Base-by-base conservation (phyloP, 768 basidiomycete species). In the Mycena indigotica region DNA sequence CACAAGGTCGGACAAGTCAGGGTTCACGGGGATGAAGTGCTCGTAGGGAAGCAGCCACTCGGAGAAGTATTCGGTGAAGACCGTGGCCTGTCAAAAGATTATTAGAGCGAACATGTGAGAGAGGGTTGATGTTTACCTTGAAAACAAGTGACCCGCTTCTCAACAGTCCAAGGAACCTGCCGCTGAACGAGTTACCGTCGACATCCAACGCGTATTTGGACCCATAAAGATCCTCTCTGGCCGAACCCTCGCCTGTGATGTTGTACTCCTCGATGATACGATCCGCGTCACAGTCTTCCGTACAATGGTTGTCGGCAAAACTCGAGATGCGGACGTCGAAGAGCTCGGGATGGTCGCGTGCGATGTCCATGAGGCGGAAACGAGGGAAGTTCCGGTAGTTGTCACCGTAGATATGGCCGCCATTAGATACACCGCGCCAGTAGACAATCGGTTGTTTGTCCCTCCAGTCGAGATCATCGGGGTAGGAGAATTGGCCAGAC, bases 321-420 rank as follows among this genome's bases (percentile, higher is more conserved):
- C 6, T 16, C 12, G 53, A 46, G 16, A 53, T 5, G 2, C 21
- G 4, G 26, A 26, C 48, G 28, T 49, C 48, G 48, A 49, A 13
- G 48, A 49, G 48, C 5, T 49, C 48, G 21, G 48, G 28, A 19
- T 49, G 48, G 8, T 12, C 28, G 13, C 48, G 48, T 26, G 15
- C 25, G 23, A 49, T 21, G 15, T 49, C 48, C 5, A 49, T 24
- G 21, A 49, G 48, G 5, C 25, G 15, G 28, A 49, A 49, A 5
- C 46, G 53, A 3, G 53, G 53, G 25, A 53, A 53, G 12, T 28
- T 41, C 24, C 38, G 52, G 38, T 53, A 53, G 35, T 53, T 40
- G 19, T 53, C 38, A 17, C 38, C 23, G 52, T 53, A 25, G 28
- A 53, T 53, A 16, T 21, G 52, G 12, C 53, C 53, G 25, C 52